Evolutionary conservation across 305 asterid genomes (phyloP).

Genomic region (Euphrasia arctica): DNA sequence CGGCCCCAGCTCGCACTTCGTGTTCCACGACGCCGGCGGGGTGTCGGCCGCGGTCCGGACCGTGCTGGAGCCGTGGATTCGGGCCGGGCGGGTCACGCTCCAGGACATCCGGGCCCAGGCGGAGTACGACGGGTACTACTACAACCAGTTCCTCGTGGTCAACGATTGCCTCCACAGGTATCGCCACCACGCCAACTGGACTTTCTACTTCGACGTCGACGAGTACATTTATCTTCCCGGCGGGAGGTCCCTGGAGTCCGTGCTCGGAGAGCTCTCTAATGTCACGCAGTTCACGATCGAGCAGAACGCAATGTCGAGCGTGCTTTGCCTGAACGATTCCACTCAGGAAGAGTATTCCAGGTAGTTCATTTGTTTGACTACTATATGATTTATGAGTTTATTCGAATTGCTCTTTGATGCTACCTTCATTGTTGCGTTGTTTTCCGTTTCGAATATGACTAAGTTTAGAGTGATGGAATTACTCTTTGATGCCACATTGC

Average conservation of each 20-base stretch:
- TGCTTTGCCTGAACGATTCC: constrained; percentile 50
- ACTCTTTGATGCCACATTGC: too few relatives aligned
- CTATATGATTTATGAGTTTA: not conserved
- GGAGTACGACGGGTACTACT: constrained; percentile 63
- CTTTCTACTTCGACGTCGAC: constrained; percentile 64
- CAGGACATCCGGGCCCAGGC: constrained; percentile 63
- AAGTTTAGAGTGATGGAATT: too few relatives aligned
- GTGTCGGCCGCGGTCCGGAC: constrained; percentile 58
- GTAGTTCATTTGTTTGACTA: not conserved
- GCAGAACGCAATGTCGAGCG: constrained; percentile 69
- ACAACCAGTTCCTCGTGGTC: constrained; percentile 70
- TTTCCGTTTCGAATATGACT: too few relatives aligned
- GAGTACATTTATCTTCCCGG: constrained; percentile 59
- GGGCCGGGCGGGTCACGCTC: constrained; percentile 52
- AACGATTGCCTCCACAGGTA: constrained; percentile 70
- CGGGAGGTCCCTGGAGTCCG: constrained; percentile 47
- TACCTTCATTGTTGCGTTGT: too few relatives aligned
- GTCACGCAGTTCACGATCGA: constrained; percentile 72
- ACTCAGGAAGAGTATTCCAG: constrained; percentile 43
- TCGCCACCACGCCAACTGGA: constrained; percentile 66
- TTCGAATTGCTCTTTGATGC: not conserved
- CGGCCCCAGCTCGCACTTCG: constrained; percentile 57
- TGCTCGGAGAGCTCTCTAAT: constrained; percentile 48
- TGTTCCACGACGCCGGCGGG: constrained; percentile 71
- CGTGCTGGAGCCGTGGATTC: constrained; percentile 69